A percentile compares a stretch with the other conserved stretches of the same genome.
Conservation (phyloP, 140 eudicot genomes). For the Senecio squalidus region DNA sequence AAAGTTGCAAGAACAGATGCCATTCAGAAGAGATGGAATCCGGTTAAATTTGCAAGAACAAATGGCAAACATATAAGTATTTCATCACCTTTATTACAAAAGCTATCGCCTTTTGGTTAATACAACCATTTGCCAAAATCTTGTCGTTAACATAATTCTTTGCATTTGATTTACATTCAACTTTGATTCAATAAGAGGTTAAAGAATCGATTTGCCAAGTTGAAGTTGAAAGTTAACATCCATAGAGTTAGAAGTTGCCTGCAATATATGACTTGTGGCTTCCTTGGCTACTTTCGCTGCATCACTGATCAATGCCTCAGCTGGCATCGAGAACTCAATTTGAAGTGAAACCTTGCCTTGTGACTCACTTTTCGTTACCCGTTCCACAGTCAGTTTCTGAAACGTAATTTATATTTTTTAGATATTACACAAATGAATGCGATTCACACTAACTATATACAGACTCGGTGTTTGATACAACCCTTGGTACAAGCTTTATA, state of each 20-base stretch:
- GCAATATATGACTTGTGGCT: conserved; percentile 44
- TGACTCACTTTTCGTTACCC: conserved; percentile 35
- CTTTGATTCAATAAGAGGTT: not conserved
- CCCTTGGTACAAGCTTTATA: no score
- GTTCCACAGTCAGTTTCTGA: conserved; percentile 56
- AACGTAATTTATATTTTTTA: not conserved
- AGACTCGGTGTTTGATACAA: no score
- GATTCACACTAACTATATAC: no score
- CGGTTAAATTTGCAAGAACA: no score
- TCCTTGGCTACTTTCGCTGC: conserved; percentile 54
- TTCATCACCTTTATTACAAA: no score
- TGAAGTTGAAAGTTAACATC: conserved; percentile 48
- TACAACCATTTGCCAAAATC: no score
- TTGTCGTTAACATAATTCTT: no score
- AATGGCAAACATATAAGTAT: no score
- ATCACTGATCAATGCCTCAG: conserved; percentile 52
- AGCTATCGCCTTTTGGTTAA: no score
- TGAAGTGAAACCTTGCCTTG: conserved; percentile 48
- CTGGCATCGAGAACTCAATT: conserved; percentile 77
- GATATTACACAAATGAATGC: no score
- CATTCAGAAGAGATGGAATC: no score
- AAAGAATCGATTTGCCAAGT: conserved; percentile 3
- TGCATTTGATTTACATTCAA: not conserved
- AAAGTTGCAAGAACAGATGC: no score
- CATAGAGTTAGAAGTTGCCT: conserved; percentile 23